Evolutionary conservation across 78 protist species (phyloP).

Genomic region (Planoprotostelium fungivorum): DNA sequence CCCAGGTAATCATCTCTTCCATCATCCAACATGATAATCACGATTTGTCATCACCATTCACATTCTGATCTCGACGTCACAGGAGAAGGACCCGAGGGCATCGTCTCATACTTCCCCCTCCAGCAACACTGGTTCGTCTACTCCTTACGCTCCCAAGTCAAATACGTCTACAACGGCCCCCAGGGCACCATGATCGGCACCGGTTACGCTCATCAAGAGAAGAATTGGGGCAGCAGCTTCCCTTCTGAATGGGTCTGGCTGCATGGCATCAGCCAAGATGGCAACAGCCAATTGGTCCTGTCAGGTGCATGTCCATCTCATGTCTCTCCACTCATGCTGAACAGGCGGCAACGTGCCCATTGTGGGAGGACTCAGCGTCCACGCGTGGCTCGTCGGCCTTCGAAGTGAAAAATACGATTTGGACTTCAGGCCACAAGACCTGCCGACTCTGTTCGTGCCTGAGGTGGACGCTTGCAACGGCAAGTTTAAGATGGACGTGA

Average conservation of each 20-base stretch:
- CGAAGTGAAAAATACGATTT: not conserved
- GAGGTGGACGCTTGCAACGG: not conserved
- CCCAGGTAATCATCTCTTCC: not conserved
- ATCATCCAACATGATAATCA: no score
- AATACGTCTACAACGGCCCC: not conserved
- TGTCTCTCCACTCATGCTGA: no score
- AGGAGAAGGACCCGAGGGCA: slow-evolving; percentile 3
- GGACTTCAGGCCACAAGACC: not conserved
- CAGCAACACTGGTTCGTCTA: slow-evolving; percentile 17
- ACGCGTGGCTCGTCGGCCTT: not conserved
- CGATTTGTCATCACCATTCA: no score
- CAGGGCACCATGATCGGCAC: not conserved
- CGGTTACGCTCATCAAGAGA: slow-evolving; percentile 7
- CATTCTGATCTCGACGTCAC: not conserved
- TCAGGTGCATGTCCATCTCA: not conserved
- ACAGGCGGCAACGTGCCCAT: slow-evolving; percentile 1
- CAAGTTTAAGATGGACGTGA: not conserved
- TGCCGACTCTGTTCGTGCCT: not conserved
- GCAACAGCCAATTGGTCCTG: not conserved
- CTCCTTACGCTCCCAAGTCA: not conserved
- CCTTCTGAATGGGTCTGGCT: slow-evolving; percentile 2
- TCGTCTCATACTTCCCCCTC: not conserved
- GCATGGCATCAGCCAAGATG: not conserved
- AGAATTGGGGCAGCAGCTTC: slow-evolving; percentile 5
- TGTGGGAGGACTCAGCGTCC: not conserved